phyloP scores from a whole-genome alignment of 306 rosid genomes.

The Erythrophleum fordii region DNA sequence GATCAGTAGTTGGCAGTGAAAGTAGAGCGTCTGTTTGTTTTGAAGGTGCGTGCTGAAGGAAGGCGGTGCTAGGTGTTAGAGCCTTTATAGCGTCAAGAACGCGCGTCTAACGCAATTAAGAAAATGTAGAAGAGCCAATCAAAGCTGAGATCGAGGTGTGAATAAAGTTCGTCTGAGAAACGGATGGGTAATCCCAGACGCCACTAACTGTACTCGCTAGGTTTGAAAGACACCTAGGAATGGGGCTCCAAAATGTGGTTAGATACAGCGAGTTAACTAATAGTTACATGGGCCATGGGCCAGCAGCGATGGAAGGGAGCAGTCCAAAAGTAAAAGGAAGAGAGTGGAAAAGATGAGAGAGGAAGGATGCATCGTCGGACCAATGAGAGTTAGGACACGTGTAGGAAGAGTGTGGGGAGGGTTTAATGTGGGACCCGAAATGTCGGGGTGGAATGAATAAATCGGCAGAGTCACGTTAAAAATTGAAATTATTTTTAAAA shows the following conservation, averaged over 20 bases:
- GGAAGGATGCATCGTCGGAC: conserved; percentile 13
- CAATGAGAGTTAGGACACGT: conserved; percentile 47
- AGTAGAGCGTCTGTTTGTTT: background rate
- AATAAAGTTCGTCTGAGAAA: background rate
- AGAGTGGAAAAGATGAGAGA: conserved; percentile 13
- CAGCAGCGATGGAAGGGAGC: background rate
- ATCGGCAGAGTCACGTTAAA: too few relatives aligned
- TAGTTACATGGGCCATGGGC: background rate
- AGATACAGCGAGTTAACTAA: background rate
- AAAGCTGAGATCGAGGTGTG: conserved; percentile 35
- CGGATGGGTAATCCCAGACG: background rate
- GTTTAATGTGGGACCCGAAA: conserved; percentile 38
- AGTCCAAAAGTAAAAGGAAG: conserved; percentile 30
- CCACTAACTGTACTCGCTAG: background rate
- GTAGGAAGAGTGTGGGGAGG: conserved; percentile 25
- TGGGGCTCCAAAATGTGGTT: background rate
- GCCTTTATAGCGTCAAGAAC: conserved; percentile 47
- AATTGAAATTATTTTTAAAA: too few relatives aligned
- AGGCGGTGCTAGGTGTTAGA: background rate
- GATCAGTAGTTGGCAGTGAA: background rate
- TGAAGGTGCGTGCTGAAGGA: background rate
- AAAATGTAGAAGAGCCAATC: background rate
- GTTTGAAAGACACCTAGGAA: background rate
- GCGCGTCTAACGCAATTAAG: conserved; percentile 50
- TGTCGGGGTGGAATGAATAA: conserved; percentile 43